Base-by-base conservation (phyloP, 108 stramenopile genomes). In the Pseudonitzschia pungens region DNA sequence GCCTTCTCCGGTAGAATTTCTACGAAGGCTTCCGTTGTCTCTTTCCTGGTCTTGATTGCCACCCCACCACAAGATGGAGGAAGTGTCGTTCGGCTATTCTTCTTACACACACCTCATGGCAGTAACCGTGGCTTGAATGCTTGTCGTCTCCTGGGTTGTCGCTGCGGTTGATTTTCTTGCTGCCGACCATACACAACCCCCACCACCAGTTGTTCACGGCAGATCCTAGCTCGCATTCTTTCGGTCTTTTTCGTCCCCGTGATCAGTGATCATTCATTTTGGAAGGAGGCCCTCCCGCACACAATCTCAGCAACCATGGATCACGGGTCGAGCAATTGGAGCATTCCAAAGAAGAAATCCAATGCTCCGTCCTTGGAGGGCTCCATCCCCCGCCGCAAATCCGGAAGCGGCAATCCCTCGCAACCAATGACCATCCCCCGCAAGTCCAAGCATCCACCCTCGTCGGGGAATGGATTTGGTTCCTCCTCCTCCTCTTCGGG, bases 301-400 rank as follows among this genome's bases (percentile, higher is more conserved):
- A n/a, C n/a, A n/a, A n/a, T n/a, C n/a, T n/a, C 18, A 0, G 29
- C 2, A 32, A 62, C 18, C 60, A 62, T 62, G 60, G 29, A 62
- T 62, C 31, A 18, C 36, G 33, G 60, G n/a, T 62, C 60, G 36
- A 40, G 36, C 29, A 16, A 26, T 62, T 62, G 60, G 60, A 62
- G 33, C 36, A 62, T 62, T 62, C 60, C 60, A 36, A 62, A 62
- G 36, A 62, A 62, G 20, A 40, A 40, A 40, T 62, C 60, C 14
- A 31, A 15, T 58, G 6, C 57, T 58, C 15, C 57, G 26, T 41
- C 60, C 40, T 18, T 62, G 32, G 60, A 62, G 11, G 60, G 32
- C 10, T 62, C 60, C 18, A 62, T 62, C 15, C 60, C 60, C 40
- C 60, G 60, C 11, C 29, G 60, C 11, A 62, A 62, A 33, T 62